Conservation (phyloP, 192 early-diverging fungal species). For the Polychytrium aggregatum region DNA sequence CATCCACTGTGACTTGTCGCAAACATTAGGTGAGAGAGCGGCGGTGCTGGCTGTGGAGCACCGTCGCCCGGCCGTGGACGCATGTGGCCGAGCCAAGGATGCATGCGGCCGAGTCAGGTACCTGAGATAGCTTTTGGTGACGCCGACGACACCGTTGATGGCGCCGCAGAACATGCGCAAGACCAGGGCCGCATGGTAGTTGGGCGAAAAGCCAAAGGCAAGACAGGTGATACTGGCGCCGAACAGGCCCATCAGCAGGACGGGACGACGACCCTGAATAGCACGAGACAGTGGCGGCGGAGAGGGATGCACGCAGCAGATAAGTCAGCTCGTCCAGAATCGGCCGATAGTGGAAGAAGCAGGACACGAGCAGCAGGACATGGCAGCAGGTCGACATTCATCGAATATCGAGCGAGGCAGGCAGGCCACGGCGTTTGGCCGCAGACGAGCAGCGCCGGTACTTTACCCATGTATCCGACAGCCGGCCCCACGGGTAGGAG, state of each 20-base stretch:
- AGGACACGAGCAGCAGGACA: too few species aligned
- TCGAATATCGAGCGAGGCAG: too few species aligned
- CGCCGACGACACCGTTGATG: constrained; percentile 54
- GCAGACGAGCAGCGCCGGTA: too few species aligned
- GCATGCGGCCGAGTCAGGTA: constrained; percentile 14
- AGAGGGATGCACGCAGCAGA: neutral
- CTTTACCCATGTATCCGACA: constrained; percentile 62
- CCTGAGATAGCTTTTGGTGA: constrained; percentile 47
- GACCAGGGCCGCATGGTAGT: constrained; percentile 45
- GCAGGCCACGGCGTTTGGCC: too few species aligned
- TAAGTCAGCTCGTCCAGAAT: neutral
- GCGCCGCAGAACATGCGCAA: constrained; percentile 54
- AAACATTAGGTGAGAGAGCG: too few species aligned
- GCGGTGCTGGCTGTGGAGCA: too few species aligned
- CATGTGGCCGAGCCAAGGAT: too few species aligned
- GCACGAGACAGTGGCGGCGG: too few species aligned
- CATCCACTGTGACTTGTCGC: too few species aligned
- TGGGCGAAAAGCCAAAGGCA: constrained; percentile 58
- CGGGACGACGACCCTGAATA: constrained; percentile 40
- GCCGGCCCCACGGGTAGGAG: constrained; percentile 55
- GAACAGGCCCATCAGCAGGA: constrained; percentile 56
- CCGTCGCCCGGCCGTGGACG: too few species aligned
- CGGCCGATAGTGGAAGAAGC: too few species aligned
- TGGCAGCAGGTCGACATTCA: too few species aligned
- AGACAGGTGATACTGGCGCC: constrained; percentile 49